phyloP scores from a whole-genome alignment of 305 asterid genomes.

The Fraxinus greggii region DNA sequence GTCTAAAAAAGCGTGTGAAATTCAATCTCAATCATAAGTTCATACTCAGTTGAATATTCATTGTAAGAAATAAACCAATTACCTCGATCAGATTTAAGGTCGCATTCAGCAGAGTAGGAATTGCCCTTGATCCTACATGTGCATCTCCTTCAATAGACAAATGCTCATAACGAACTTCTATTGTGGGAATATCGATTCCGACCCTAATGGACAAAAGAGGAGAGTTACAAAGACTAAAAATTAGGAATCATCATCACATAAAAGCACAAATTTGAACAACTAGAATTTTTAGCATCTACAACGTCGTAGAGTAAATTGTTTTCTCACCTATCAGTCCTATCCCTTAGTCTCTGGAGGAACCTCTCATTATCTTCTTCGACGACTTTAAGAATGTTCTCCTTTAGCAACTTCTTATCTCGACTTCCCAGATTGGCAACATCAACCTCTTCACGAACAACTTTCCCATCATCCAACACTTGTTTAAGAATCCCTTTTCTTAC shows the following conservation, averaged over 20 bases:
- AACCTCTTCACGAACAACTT: constrained; percentile 39
- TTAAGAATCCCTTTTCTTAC: constrained; percentile 67
- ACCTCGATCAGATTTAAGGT: constrained; percentile 77
- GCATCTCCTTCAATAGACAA: constrained; percentile 78
- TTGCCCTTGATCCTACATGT: constrained; percentile 75
- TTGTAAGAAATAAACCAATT: constrained; percentile 3
- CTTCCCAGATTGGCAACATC: constrained; percentile 56
- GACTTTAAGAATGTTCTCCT: constrained; percentile 57
- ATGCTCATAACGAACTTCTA: constrained; percentile 77
- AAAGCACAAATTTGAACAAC: not conserved
- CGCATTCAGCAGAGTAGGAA: constrained; percentile 78
- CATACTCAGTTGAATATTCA: not conserved
- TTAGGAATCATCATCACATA: not conserved
- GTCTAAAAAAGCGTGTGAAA: not conserved
- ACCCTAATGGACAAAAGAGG: constrained; percentile 40
- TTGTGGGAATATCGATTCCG: constrained; percentile 73
- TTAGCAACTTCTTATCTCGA: constrained; percentile 56
- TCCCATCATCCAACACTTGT: constrained; percentile 66
- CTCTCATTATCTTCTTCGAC: constrained; percentile 89
- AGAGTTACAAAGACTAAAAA: not conserved
- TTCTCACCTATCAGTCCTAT: constrained; percentile 76
- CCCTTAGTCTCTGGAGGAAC: constrained; percentile 68
- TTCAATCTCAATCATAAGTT: not conserved
- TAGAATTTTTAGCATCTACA: not conserved
- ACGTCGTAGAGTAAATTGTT: not conserved